Conservation (phyloP, 108 stramenopile genomes). For the Skeletonema grethae region DNA sequence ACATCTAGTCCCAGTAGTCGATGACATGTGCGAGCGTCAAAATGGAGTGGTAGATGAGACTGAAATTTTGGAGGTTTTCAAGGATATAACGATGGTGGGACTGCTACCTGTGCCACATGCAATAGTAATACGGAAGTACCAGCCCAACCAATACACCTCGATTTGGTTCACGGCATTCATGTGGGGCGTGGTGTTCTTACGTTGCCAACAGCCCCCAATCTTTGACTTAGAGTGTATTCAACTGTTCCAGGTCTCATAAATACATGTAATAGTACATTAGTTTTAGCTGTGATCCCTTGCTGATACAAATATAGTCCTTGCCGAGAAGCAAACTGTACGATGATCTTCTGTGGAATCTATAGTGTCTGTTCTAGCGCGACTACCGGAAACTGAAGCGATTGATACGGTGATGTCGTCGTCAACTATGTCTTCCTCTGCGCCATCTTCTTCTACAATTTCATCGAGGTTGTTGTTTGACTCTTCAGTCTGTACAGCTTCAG, state of each 20-base stretch:
- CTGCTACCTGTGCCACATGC: constrained; percentile 96
- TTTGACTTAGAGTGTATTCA: constrained; percentile 93
- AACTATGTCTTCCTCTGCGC: neutral
- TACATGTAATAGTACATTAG: neutral
- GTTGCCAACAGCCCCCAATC: constrained; percentile 91
- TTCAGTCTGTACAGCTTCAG: neutral
- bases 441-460: neutral
- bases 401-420: constrained; percentile 7
- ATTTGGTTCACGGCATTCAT: constrained; percentile 98
- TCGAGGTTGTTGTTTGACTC: constrained; percentile 4
- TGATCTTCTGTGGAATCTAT: neutral
- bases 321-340: constrained; percentile 11
- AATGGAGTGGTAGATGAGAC: constrained; percentile 86
- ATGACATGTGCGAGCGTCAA: constrained; percentile 75
- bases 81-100: constrained; percentile 92
- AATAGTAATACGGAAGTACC: constrained; percentile 97
- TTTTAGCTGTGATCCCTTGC: neutral
- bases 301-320: constrained; percentile 31
- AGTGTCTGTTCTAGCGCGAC: constrained; percentile 1
- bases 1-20: constrained; percentile 94
- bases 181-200: constrained; percentile 98
- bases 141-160: constrained; percentile 95
- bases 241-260: constrained; percentile 78
- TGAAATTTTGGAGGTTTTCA: constrained; percentile 87
- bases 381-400: neutral